A percentile compares a stretch with the other conserved stretches of the same genome.
Conservation (phyloP, 2,329 filamentous ascomycete species). For the Cordyceps fumosorosea region DNA sequence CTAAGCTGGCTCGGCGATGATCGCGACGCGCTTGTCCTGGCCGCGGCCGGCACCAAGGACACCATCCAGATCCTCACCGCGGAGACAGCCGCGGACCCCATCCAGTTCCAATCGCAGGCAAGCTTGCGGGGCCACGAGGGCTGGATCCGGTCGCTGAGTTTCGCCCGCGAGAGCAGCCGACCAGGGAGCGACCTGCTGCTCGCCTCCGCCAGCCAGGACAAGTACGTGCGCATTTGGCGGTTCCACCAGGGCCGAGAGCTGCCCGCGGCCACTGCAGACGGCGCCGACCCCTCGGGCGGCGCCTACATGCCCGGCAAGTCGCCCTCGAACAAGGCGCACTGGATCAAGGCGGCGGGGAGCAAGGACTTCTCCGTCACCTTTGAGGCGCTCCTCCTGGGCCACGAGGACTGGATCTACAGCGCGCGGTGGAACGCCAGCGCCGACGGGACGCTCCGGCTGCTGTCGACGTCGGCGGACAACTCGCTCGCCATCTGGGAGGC, state of each 20-base stretch:
- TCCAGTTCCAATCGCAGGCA: constrained; percentile 63
- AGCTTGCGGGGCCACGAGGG: constrained; percentile 86
- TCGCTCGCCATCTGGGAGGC: constrained; percentile 90
- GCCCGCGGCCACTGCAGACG: constrained; percentile 46
- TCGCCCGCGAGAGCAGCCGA: constrained; percentile 55
- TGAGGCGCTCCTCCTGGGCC: constrained; percentile 85
- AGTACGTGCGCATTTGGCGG: constrained; percentile 92
- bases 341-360: constrained; percentile 50
- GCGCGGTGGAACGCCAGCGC: constrained; percentile 58
- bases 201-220: constrained; percentile 93
- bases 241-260: constrained; percentile 65
- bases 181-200: constrained; percentile 64
- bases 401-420: constrained; percentile 98
- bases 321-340: constrained; percentile 83
- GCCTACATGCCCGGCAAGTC: constrained; percentile 61
- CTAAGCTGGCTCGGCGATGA: constrained; percentile 52
- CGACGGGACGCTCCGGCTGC: constrained; percentile 56
- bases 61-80: constrained; percentile 74
- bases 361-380: constrained; percentile 78
- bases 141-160: constrained; percentile 84
- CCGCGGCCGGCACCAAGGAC: constrained; percentile 77
- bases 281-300: constrained; percentile 50
- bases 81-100: constrained; percentile 29
- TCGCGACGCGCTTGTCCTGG: constrained; percentile 57
- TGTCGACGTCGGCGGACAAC: constrained; percentile 92